phyloP scores from a whole-genome alignment of 208 protist genomes.

The Zelonia costaricensis region DNA sequence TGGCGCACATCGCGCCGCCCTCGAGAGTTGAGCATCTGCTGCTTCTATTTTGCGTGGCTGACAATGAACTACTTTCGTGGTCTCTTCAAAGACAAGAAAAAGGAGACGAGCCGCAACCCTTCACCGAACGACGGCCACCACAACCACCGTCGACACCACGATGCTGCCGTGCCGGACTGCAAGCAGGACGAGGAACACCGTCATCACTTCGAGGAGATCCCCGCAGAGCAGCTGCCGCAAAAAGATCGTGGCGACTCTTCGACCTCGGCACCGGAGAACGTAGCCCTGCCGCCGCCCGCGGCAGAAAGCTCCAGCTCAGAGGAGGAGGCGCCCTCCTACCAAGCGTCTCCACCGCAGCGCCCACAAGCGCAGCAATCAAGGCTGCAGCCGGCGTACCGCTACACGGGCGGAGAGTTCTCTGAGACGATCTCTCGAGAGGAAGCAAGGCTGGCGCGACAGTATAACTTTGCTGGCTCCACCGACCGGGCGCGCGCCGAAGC shows the following conservation, averaged over 20 bases:
- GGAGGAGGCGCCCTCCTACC: too few relatives aligned
- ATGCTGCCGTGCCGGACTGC: background rate
- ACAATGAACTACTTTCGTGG: constrained; percentile 24
- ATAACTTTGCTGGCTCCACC: constrained; percentile 23
- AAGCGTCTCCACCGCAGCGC: background rate
- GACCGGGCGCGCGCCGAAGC: constrained; percentile 16
- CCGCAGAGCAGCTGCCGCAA: background rate
- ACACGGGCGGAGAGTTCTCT: constrained; percentile 23
- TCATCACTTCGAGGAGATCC: background rate
- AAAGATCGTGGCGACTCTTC: too few relatives aligned
- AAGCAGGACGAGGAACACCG: background rate
- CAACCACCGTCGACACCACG: constrained; percentile 4
- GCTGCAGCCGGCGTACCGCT: constrained; percentile 20
- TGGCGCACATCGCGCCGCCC: too few relatives aligned
- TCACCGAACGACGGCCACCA: constrained; percentile 6
- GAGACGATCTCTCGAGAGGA: constrained; percentile 29
- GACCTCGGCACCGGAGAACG: too few relatives aligned
- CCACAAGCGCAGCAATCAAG: background rate
- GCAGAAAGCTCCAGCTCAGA: too few relatives aligned
- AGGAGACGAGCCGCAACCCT: background rate
- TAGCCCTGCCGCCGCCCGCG: background rate
- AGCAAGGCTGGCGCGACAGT: constrained; percentile 26
- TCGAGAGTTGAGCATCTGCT: too few relatives aligned
- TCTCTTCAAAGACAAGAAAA: constrained; percentile 27
- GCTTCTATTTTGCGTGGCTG: too few relatives aligned